Evolutionary conservation across 345 rosid genomes (phyloP), one percentile per base, ranked within the genome.

Genomic region (Pseudoturritis turrita): DNA sequence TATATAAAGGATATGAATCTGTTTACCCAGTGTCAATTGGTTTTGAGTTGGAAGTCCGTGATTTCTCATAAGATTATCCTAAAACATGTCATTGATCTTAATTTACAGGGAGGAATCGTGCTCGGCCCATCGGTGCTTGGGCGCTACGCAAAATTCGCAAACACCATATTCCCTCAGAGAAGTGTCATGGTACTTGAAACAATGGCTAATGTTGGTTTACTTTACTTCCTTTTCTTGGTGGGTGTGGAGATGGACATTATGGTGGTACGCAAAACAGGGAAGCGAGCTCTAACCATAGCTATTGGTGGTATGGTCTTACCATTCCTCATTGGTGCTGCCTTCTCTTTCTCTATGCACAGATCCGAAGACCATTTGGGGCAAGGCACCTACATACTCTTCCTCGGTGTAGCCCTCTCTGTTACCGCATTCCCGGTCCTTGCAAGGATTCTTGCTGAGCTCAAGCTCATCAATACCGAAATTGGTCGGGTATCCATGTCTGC

Each of bases 121-220:
- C 72, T 94, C 14, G 99, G 99, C 17, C 97, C 99, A 1, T 89
- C 99, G 0, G 86, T 87, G 10, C 85, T 91, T 1, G 97, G 96
- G 17, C 81, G 83, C 6, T 82, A 44, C 25, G 0, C 8, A 2
- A 12, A 0, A 28, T 86, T 89, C 5, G 81, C 92, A 6, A 62
- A 62, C 19, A 64, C 81, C 0, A 14, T 95, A 1, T 95, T 95
- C 62, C 99, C 99, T 7, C 74, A 86, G 0, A 78, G 90, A 67
- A 89, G 96, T 77, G 99, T 95, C 36, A 89, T 91, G 93, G 97
- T 95, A 70, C 96, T 95, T 17, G 99, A 95, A 77, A 91, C 97
- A 58, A 89, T 91, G 97, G 97, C 97, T 19, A 91, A 89, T 18
- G 84, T 95, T 3, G 97, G 99, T 37, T 90, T 95, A 36, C 85